Percentiles rank a stretch among this genome's conserved stretches.
These are phyloP conservation scores for Psidium guajava DNA, from an alignment of 345 rosid genomes.

Conservation along the genomic window DNA sequence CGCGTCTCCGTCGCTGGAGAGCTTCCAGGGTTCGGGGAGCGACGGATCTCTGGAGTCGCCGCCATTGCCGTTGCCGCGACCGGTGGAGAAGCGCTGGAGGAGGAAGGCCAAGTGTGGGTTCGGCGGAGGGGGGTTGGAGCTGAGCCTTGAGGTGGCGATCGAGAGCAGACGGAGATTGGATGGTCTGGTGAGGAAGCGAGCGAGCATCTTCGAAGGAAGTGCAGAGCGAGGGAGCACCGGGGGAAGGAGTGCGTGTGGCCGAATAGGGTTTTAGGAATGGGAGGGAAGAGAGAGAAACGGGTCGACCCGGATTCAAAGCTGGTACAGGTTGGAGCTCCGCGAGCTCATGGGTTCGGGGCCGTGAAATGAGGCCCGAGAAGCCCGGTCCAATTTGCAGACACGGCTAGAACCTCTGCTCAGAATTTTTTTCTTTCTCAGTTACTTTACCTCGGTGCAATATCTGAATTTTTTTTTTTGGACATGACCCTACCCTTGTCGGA, in stretches of 20 bases:
- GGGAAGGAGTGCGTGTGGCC: not conserved
- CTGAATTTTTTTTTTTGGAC: not conserved
- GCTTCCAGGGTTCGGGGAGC: slow-evolving; percentile 31
- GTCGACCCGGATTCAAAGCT: not conserved
- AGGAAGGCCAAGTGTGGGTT: slow-evolving; percentile 16
- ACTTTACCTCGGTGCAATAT: no score
- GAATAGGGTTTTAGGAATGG: not conserved
- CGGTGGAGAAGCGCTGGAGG: slow-evolving; percentile 32
- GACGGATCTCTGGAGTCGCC: slow-evolving; percentile 11
- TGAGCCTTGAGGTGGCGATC: slow-evolving; percentile 21
- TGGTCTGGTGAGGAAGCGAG: slow-evolving; percentile 53
- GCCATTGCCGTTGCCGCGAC: slow-evolving; percentile 11
- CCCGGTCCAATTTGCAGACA: not conserved
- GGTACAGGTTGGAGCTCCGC: not conserved
- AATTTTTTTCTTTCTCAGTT: no score
- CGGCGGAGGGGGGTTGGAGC: slow-evolving; percentile 1
- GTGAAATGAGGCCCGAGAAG: not conserved
- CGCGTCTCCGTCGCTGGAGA: slow-evolving; percentile 30
- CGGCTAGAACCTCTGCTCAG: not conserved
- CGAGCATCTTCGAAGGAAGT: slow-evolving; percentile 26
- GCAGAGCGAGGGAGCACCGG: not conserved
- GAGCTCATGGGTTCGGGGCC: not conserved
- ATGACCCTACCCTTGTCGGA: not conserved
- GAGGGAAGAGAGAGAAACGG: not conserved
- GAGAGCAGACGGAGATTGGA: slow-evolving; percentile 45